Evolutionary conservation across 1,284 basidiomycete genomes (phyloP), one percentile per base, ranked within the genome.

Genomic region (Xanthoconium separans): DNA sequence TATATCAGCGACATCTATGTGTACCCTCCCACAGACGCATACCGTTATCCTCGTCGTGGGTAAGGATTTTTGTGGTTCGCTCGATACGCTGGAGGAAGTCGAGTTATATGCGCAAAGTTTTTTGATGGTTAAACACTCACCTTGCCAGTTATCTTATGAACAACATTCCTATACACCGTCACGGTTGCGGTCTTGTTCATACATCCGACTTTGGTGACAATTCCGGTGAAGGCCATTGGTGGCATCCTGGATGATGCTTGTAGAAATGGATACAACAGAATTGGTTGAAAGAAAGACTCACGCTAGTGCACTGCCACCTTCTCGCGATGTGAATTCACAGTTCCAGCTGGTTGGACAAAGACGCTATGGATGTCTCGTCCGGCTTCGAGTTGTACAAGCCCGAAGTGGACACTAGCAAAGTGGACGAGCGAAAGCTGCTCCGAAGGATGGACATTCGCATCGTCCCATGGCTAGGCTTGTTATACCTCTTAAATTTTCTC

Each of bases 161-260:
- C 70, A 40, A 85, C 75, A 74, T 77, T 83, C 54, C 89, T 80
- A 27, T 86, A 83, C 16, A 92, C 87, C 1, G 84, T 84, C 41
- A 92, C 88, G 0, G 90, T 92, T 16, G 80, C 89, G 0, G 89
- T 92, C 66, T 91, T 91, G 54, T 83, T 77, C 89, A 92, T 92
- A 62, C 76, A 81, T 13, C 89, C 89, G 18, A 81, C 85, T 70
- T 89, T 91, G 24, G 87, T 86, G 27, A 92, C 90, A 39, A 84
- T 65, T 10, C 89, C 89, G 24, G 77, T 77, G 53, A 91, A 79
- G 16, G 82, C 72, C 80, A 90, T 84, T 22, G 89, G 88, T 33
- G 89, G 86, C 89, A 91, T 91, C 27, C 55, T 54, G 56, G 43
- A 34, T 15, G 34, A 39, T 37, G 42, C 16, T 7, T 18, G 36